Evolutionary conservation across 2,329 filamentous ascomycete species (phyloP).

Genomic region (Aspergillus eucalypticola): DNA sequence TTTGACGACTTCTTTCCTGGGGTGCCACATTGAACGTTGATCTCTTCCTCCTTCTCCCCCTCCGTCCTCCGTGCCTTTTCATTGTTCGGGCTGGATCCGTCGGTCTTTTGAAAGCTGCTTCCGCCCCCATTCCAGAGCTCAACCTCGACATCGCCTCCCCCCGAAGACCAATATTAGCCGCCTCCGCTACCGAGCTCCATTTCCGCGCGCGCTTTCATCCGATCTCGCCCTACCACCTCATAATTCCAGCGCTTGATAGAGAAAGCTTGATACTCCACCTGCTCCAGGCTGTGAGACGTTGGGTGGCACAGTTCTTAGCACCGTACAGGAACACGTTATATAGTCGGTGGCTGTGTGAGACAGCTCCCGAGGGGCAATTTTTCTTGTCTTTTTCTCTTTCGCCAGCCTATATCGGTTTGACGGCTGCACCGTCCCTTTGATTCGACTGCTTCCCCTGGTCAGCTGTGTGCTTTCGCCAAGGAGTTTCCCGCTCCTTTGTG

Average conservation of each 20-base stretch:
- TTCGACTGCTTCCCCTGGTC: slow-evolving; percentile 4
- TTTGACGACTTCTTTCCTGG: slow-evolving; percentile 14
- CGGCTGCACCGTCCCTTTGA: neutral
- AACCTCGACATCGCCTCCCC: slow-evolving; percentile 1
- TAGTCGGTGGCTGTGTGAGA: slow-evolving; percentile 17
- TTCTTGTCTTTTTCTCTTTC: neutral
- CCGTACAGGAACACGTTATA: slow-evolving; percentile 8
- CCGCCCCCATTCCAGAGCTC: slow-evolving; percentile 11
- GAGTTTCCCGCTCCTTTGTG: neutral
- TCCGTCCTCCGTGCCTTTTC: slow-evolving; percentile 10
- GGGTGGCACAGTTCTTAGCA: slow-evolving; percentile 13
- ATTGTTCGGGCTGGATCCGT: slow-evolving; percentile 13
- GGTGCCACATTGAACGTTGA: slow-evolving; percentile 16
- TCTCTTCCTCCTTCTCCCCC: neutral
- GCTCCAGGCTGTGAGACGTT: slow-evolving; percentile 10
- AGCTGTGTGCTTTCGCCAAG: slow-evolving; percentile 2
- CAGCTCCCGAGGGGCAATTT: neutral
- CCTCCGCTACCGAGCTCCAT: slow-evolving; percentile 14
- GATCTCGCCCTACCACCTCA: slow-evolving; percentile 8
- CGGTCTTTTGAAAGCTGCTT: slow-evolving; percentile 1
- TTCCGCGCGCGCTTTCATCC: slow-evolving; percentile 19
- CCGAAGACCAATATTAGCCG: slow-evolving; percentile 19
- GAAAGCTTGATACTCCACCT: slow-evolving; percentile 16
- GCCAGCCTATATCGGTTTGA: slow-evolving; percentile 8
- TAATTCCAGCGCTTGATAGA: slow-evolving; percentile 8